Base-by-base conservation (phyloP, 371 early-diverging fungal species). In the Mucor sp. region DNA sequence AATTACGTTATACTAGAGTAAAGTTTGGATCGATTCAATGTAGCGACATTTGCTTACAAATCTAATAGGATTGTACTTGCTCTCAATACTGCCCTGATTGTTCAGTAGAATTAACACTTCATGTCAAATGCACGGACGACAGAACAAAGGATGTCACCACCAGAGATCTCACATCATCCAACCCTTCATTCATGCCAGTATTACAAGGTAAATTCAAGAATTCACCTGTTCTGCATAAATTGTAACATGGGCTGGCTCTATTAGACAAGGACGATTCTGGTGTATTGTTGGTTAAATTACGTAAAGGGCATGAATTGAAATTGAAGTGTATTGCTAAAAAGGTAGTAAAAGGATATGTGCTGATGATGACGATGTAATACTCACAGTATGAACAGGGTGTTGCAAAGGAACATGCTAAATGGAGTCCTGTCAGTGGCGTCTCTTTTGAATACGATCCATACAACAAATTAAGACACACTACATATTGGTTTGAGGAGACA, bases 371-470 rank as follows among this genome's bases (percentile, higher is more conserved):
- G 27, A 23, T 67, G 30, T 1, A 72, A 75, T 80, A 80, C 44
- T 14, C 39, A 58, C 9, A n/a, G 21, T 47, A 11, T 23, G 37
- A 35, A 12, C 82, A 91, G 85, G 99, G 99, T 27, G 95, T 93
- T 27, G 97, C 94, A 23, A 98, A 99, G 77, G 97, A 96, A 67
- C 99, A 99, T 81, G 94, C 99, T 28, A 99, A 99, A 76, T 99
- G 99, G 99, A 93, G 93, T 65, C 99, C 99, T 32, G 94, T 95
- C 32, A 87, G 93, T 65, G 98, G 93, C 14, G 91, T 99, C 4
- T 87, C 92, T 1, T 99, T 97, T 78, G 97, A 97, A 72, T 99
- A 99, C 72, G 99, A 99, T 75, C 96, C 95, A 55, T 91, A 97
- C 77, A 99, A 99, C 82, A 91, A 89, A 67, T 75, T 97, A 60